A percentile compares a stretch with the other conserved stretches of the same genome.
Conservation (phyloP, 2,329 filamentous ascomycete genomes). For the Lasiodiplodia citricola region DNA sequence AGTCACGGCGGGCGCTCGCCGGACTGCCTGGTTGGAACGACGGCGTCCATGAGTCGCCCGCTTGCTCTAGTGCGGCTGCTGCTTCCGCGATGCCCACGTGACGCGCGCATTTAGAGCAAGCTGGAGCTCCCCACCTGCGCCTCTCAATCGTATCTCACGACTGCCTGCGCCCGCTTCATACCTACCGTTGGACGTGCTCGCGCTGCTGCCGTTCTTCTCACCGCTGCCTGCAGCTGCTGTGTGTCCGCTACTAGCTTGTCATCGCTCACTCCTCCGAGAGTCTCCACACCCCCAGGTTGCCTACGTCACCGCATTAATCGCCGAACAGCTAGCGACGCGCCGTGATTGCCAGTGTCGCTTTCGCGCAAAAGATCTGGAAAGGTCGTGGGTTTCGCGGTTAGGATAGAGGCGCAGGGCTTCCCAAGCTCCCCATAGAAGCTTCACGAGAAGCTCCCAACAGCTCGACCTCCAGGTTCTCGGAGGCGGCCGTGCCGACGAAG, state of each 20-base stretch:
- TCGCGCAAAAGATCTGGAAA: neutral
- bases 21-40: constrained; percentile 1
- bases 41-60: constrained; percentile 13
- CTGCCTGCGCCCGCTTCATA: constrained; percentile 3
- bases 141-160: constrained; percentile 10
- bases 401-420: neutral
- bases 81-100: constrained; percentile 5
- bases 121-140: constrained; percentile 23
- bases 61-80: constrained; percentile 7
- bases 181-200: neutral
- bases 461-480: constrained; percentile 7
- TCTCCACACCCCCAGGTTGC: constrained; percentile 3
- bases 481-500: constrained; percentile 19
- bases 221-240: neutral
- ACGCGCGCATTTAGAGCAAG: constrained; percentile 1
- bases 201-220: neutral
- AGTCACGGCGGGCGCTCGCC: constrained; percentile 5
- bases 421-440: constrained; percentile 2
- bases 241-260: neutral
- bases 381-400: neutral
- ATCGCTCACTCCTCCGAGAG: constrained; percentile 2
- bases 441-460: neutral
- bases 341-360: neutral
- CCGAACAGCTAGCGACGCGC: constrained; percentile 8
- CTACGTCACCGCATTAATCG: constrained; percentile 24